Percentiles rank a stretch among this genome's conserved stretches.
phyloP scores from a whole-genome alignment of 2,329 filamentous ascomycete species.

The Aspergillus quadrilineatus region DNA sequence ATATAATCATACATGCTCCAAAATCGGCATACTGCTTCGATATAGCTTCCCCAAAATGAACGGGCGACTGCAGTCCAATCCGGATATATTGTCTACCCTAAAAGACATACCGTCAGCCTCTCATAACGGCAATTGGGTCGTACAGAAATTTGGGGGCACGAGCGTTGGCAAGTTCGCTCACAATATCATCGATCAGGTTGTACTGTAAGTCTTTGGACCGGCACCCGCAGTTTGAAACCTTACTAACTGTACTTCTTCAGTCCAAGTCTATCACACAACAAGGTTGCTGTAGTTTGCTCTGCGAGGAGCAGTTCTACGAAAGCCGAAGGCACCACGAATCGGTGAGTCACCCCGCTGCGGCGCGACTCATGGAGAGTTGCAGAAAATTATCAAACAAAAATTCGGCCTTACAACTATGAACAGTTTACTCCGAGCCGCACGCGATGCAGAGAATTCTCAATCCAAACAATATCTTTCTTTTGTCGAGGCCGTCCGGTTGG shows the following conservation, averaged over 20 bases:
- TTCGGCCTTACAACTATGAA: neutral
- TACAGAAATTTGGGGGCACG: constrained; percentile 94
- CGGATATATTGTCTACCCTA: constrained; percentile 15
- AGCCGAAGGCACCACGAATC: constrained; percentile 89
- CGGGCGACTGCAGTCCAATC: constrained; percentile 12
- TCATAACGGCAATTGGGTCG: constrained; percentile 63
- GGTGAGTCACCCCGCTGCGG: constrained; percentile 57
- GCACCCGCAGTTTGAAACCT: neutral
- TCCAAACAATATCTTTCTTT: constrained; percentile 66
- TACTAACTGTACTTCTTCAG: constrained; percentile 38
- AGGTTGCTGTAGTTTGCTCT: constrained; percentile 91
- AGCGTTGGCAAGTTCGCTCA: constrained; percentile 91
- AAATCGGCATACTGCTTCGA: constrained; percentile 7
- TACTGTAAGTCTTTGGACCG: constrained; percentile 49
- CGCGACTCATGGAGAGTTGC: neutral
- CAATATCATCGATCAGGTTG: constrained; percentile 71
- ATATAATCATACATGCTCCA: constrained; percentile 1
- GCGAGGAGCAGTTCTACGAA: constrained; percentile 94
- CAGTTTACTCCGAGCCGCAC: constrained; percentile 49
- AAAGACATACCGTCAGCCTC: constrained; percentile 19
- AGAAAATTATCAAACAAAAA: neutral
- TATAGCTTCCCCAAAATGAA: constrained; percentile 19
- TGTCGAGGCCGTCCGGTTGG: constrained; percentile 75
- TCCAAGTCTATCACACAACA: constrained; percentile 63
- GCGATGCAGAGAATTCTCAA: constrained; percentile 49